phyloP scores from a whole-genome alignment of 169 alveolate genomes.

The Plasmodium vivax region DNA sequence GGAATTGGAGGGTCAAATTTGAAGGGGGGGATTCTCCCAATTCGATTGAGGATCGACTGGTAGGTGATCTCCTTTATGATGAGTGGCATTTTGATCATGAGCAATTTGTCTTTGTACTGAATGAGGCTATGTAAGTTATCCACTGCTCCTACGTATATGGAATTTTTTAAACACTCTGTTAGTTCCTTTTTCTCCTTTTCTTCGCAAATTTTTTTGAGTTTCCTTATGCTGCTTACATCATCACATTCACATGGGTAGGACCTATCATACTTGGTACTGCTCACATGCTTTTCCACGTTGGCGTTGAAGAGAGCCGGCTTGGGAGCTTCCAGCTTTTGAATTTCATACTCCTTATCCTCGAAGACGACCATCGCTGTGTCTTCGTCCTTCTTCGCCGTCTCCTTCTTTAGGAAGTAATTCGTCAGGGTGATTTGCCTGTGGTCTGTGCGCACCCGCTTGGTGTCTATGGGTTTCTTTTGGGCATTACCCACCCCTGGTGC shows the following conservation, averaged over 20 bases:
- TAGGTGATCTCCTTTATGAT: constrained; percentile 74
- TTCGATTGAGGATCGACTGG: constrained; percentile 82
- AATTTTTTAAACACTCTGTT: constrained; percentile 77
- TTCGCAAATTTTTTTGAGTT: constrained; percentile 55
- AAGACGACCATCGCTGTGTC: neutral
- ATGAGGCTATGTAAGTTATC: constrained; percentile 79
- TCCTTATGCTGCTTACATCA: constrained; percentile 24
- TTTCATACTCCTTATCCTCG: constrained; percentile 43
- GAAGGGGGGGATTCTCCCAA: constrained; percentile 82
- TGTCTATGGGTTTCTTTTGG: neutral
- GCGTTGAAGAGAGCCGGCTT: constrained; percentile 34
- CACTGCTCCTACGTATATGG: constrained; percentile 82
- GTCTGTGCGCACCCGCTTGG: constrained; percentile 60
- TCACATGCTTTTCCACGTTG: constrained; percentile 19
- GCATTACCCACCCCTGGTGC: neutral
- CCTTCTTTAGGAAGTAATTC: constrained; percentile 49
- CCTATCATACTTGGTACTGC: constrained; percentile 27
- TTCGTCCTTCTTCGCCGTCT: neutral
- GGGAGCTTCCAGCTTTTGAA: constrained; percentile 22
- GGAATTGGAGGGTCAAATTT: constrained; percentile 78
- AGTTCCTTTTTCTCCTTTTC: constrained; percentile 74
- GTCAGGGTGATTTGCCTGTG: constrained; percentile 42
- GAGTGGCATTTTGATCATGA: constrained; percentile 78
- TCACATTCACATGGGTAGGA: constrained; percentile 28
- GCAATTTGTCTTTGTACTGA: constrained; percentile 80